These are phyloP conservation scores for Coemansia reversa DNA, from an alignment of 192 early-diverging fungal species.

Conservation along the genomic window DNA sequence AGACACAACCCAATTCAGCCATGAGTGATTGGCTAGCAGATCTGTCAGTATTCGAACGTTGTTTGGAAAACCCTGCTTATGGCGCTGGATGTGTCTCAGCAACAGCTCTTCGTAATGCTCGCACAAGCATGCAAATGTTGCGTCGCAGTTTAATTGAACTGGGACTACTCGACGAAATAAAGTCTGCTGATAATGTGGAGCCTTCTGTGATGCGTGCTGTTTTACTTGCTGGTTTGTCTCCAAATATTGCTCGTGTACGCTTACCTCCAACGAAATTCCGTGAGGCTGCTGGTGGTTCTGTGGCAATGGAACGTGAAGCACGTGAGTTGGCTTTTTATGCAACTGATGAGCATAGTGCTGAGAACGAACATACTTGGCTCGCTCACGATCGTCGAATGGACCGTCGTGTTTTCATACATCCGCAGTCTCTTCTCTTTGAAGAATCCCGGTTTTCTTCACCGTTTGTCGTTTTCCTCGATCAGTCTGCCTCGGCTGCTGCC, in stretches of 20 bases:
- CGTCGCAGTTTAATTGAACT: conserved; percentile 51
- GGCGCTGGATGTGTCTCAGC: conserved; percentile 55
- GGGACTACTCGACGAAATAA: conserved; percentile 5
- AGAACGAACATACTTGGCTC: conserved; percentile 7
- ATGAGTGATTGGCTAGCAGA: conserved; percentile 73
- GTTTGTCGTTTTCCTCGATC: conserved; percentile 69
- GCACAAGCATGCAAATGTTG: conserved; percentile 59
- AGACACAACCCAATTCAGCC: conserved; percentile 33
- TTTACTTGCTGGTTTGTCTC: conserved; percentile 82
- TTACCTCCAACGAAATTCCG: conserved; percentile 74
- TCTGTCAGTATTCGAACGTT: conserved; percentile 43
- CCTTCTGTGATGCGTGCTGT: conserved; percentile 66
- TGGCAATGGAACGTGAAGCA: conserved; percentile 69
- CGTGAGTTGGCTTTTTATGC: conserved; percentile 72
- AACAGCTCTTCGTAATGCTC: conserved; percentile 63
- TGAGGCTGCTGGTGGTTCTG: conserved; percentile 66
- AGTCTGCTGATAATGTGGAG: conserved; percentile 2
- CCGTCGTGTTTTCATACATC: conserved; percentile 80
- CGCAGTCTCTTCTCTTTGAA: conserved; percentile 71
- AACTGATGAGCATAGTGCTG: conserved; percentile 31
- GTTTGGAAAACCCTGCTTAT: neutral
- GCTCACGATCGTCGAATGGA: conserved; percentile 42
- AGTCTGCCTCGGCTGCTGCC: conserved; percentile 33
- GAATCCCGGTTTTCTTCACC: conserved; percentile 60
- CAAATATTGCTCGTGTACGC: conserved; percentile 71